Evolutionary conservation across 2,329 filamentous ascomycete genomes (phyloP).

Genomic region (Cercospora sojina): DNA sequence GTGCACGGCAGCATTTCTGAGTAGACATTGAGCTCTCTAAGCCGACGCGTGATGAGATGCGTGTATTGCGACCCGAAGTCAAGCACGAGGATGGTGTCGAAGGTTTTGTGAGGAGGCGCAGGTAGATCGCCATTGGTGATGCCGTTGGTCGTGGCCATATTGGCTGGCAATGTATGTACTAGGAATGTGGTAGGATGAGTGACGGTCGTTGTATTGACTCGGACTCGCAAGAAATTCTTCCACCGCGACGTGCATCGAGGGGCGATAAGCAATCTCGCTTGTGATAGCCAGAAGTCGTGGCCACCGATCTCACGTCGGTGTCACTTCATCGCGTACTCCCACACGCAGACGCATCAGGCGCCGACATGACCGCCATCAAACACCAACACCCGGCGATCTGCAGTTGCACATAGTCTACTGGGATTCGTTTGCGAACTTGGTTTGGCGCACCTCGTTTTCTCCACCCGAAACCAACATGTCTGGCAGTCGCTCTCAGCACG

Average conservation of each 20-base stretch:
- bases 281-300: constrained; percentile 13
- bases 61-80: constrained; percentile 73
- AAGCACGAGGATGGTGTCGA: constrained; percentile 69
- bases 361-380: neutral
- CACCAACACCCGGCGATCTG: neutral
- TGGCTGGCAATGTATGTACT: neutral
- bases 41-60: constrained; percentile 71
- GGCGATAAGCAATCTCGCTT: constrained; percentile 5
- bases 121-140: constrained; percentile 43
- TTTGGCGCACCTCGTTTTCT: neutral
- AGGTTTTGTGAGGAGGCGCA: constrained; percentile 50
- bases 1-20: constrained; percentile 87
- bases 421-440: neutral
- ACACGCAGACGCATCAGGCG: constrained; percentile 3
- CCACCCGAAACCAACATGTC: neutral
- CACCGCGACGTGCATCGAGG: neutral
- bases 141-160: constrained; percentile 32
- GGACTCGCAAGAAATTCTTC: constrained; percentile 5
- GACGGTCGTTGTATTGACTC: neutral
- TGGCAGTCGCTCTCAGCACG: neutral
- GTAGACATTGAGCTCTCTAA: constrained; percentile 78
- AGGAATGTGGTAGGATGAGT: neutral
- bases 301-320: neutral
- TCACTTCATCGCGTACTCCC: neutral
- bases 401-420: neutral